Percentiles rank a stretch among this genome's conserved stretches.
Evolutionary conservation across 176 grass and related monocot genomes (phyloP).

Genomic region (Alopecurus myosuroides): DNA sequence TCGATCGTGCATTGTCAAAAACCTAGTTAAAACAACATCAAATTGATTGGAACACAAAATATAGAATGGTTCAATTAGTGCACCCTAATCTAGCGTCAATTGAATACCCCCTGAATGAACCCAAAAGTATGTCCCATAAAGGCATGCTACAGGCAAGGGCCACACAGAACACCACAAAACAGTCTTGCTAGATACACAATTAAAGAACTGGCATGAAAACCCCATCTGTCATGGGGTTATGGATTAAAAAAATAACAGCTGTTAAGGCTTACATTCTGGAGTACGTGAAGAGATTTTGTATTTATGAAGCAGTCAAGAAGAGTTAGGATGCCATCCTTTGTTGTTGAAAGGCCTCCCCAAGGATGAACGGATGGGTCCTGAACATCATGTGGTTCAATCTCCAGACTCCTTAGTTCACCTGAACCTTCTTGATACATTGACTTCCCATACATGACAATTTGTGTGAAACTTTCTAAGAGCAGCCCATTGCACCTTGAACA

Average conservation of each 20-base stretch:
- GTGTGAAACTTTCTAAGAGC: slow-evolving; percentile 84
- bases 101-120: background rate
- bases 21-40: slow-evolving; percentile 45
- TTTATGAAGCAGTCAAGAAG: slow-evolving; percentile 81
- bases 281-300: slow-evolving; percentile 59
- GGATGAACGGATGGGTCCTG: slow-evolving; percentile 76
- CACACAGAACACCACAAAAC: slow-evolving; percentile 4
- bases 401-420: slow-evolving; percentile 22
- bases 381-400: slow-evolving; percentile 45
- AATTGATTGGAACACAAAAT: slow-evolving; percentile 9
- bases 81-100: background rate
- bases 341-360: slow-evolving; percentile 83
- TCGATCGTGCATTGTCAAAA: slow-evolving; percentile 90
- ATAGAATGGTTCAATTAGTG: background rate
- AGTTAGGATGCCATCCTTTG: slow-evolving; percentile 83
- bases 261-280: slow-evolving; percentile 77
- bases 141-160: background rate
- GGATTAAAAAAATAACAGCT: slow-evolving; percentile 35
- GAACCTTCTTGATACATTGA: slow-evolving; percentile 54
- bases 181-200: background rate
- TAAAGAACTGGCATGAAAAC: background rate
- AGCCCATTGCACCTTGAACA: slow-evolving; percentile 95
- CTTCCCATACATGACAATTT: slow-evolving; percentile 70
- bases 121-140: background rate
- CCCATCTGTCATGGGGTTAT: background rate